Conservation (phyloP, 2,329 filamentous ascomycete species). For the Proliferodiscus dingleyae region DNA sequence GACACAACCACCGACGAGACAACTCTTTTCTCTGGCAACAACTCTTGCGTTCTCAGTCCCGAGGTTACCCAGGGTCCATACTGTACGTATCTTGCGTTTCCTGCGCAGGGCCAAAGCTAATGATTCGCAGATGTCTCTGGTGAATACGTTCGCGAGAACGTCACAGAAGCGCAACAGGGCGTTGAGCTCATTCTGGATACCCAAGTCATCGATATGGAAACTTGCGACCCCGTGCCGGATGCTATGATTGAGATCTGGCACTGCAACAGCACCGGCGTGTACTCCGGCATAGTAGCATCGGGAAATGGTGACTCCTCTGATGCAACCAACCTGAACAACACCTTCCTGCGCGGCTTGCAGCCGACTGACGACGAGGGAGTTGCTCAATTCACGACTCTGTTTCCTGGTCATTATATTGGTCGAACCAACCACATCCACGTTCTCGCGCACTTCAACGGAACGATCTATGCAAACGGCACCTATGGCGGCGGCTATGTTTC, state of each 20-base stretch:
- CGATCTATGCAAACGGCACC: slow-evolving; percentile 38
- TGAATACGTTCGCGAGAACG: slow-evolving; percentile 44
- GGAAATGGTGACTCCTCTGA: slow-evolving; percentile 40
- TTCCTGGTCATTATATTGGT: slow-evolving; percentile 42
- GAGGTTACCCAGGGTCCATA: slow-evolving; percentile 36
- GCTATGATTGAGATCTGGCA: slow-evolving; percentile 49
- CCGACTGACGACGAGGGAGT: slow-evolving; percentile 38
- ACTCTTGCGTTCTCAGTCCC: slow-evolving; percentile 30
- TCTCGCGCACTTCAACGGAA: slow-evolving; percentile 39
- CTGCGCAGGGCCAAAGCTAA: background rate
- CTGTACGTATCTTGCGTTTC: slow-evolving; percentile 10
- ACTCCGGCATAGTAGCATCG: slow-evolving; percentile 41
- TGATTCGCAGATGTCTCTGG: slow-evolving; percentile 41
- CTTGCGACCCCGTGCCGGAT: slow-evolving; percentile 46
- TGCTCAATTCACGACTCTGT: slow-evolving; percentile 38
- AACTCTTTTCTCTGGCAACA: slow-evolving; percentile 25
- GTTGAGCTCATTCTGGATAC: slow-evolving; percentile 41
- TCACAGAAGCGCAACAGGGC: slow-evolving; percentile 35
- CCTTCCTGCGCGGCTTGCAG: slow-evolving; percentile 39
- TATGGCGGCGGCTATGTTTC: slow-evolving; percentile 46
- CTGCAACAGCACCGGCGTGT: slow-evolving; percentile 44
- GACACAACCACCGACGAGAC: slow-evolving; percentile 30
- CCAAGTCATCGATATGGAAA: slow-evolving; percentile 50
- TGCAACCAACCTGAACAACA: slow-evolving; percentile 36
- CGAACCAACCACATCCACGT: slow-evolving; percentile 47